Evolutionary conservation across 345 rosid species (phyloP).

Genomic region (Linum usitatissimum): DNA sequence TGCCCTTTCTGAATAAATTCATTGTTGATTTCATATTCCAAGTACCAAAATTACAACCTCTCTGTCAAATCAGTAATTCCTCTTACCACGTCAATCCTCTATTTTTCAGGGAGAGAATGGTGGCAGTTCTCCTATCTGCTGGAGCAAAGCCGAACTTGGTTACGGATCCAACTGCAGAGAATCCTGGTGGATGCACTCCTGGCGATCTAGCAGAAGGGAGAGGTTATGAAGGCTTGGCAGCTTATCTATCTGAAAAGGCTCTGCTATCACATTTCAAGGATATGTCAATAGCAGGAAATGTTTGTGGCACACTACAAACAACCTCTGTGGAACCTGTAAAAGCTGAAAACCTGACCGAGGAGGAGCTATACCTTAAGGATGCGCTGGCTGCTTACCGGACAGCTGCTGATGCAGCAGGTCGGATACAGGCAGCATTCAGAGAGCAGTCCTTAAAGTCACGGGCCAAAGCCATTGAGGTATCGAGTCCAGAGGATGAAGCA

Average conservation of each 20-base stretch:
- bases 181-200: conserved; percentile 68
- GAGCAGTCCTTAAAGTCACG: conserved; percentile 57
- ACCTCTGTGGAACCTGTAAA: conserved; percentile 26
- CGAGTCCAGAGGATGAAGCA: conserved; percentile 60
- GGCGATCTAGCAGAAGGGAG: conserved; percentile 73
- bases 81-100: conserved; percentile 4
- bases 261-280: conserved; percentile 67
- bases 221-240: conserved; percentile 82
- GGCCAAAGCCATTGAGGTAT: conserved; percentile 33
- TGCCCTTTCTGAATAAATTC: background rate
- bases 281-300: conserved; percentile 87
- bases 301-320: conserved; percentile 48
- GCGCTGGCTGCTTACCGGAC: conserved; percentile 71
- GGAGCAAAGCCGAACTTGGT: conserved; percentile 85
- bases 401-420: conserved; percentile 89
- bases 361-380: conserved; percentile 60
- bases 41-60: background rate
- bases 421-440: conserved; percentile 77
- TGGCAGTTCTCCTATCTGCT: conserved; percentile 73
- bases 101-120: conserved; percentile 78
- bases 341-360: conserved; percentile 35
- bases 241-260: conserved; percentile 77
- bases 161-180: conserved; percentile 61
- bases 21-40: background rate
- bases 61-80: background rate